A percentile compares a stretch with the other conserved stretches of the same genome.
These are phyloP conservation scores for Beauveria sp. DNA, from an alignment of 2,329 filamentous ascomycete species.

Conservation along the genomic window DNA sequence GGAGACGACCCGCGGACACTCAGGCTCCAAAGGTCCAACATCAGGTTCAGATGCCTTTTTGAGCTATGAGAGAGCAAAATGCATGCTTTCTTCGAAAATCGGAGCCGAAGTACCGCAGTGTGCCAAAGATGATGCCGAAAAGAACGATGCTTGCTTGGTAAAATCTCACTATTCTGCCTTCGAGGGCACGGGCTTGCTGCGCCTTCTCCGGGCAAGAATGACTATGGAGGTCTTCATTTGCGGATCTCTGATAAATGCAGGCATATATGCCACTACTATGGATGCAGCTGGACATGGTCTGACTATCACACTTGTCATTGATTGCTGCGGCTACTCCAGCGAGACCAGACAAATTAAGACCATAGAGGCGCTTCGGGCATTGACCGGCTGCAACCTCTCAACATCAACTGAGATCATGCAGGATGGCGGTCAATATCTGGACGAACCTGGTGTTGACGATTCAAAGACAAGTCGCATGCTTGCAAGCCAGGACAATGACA, in stretches of 20 bases:
- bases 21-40: not conserved
- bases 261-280: constrained; percentile 83
- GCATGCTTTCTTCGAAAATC: not conserved
- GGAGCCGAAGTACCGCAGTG: constrained; percentile 39
- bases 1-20: not conserved
- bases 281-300: constrained; percentile 86
- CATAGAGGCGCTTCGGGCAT: constrained; percentile 61
- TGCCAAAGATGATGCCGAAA: constrained; percentile 29
- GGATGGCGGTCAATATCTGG: not conserved
- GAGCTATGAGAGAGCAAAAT: constrained; percentile 19
- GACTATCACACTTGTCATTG: constrained; percentile 76
- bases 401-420: constrained; percentile 50
- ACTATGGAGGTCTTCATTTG: constrained; percentile 86
- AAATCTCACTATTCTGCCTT: constrained; percentile 91
- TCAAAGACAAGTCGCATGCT: not conserved
- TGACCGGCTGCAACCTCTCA: constrained; percentile 64
- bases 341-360: constrained; percentile 63
- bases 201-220: constrained; percentile 73
- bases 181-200: constrained; percentile 62
- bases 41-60: constrained; percentile 39
- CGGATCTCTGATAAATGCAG: constrained; percentile 78
- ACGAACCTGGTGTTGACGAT: not conserved
- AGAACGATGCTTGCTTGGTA: constrained; percentile 42
- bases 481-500: constrained; percentile 15
- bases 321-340: constrained; percentile 78